Base-by-base conservation (phyloP, 192 early-diverging fungal genomes). In the Backusella sp. region DNA sequence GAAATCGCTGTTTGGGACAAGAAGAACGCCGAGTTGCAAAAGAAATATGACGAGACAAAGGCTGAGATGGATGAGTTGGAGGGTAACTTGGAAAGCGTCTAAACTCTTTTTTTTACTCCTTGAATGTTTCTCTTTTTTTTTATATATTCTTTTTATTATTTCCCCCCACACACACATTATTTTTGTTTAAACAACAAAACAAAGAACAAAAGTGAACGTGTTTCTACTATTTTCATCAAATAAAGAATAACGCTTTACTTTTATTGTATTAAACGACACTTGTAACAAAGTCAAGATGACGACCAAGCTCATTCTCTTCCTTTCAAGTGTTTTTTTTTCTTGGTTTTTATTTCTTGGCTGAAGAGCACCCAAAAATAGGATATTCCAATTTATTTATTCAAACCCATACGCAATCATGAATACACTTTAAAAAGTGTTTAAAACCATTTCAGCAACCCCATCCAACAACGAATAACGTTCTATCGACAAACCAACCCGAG, bases 51-150 rank as follows among this genome's bases (percentile, higher is more conserved):
- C 15, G 77, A 71, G 14, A 85, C 90, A 80, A 93, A 96, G 87
- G 68, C 73, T 71, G 96, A 98, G 79, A 85, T 96, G 70, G 95
- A 95, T 35, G 82, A 90, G 21, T 92, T 93, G 44, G 82, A 95
- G 73, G 91, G 89, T 84, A 84, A 84, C 28, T 85, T 98, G 67
- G 95, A 94, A 62, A 93, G 90, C 62, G 86, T 96, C 44, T 97
- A 91, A 90, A 68, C 1, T n/a, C 41, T 26, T 28, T 26, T 28
- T 26, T 11, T 28, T 12, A 62, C 56, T 28, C 56, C 56, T 62
- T 62, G 56, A 62, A 62, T 62, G 56, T 62, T 62, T 62, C 56
- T 62, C 56, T 62, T 62, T 62, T 28, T 62, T 62, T 28, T 39
- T 39, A 11, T 39, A 39, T 39, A 39, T 39, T 39, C 37, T 11